Conservation (phyloP, 345 rosid species). For the Trapa bicornis region DNA sequence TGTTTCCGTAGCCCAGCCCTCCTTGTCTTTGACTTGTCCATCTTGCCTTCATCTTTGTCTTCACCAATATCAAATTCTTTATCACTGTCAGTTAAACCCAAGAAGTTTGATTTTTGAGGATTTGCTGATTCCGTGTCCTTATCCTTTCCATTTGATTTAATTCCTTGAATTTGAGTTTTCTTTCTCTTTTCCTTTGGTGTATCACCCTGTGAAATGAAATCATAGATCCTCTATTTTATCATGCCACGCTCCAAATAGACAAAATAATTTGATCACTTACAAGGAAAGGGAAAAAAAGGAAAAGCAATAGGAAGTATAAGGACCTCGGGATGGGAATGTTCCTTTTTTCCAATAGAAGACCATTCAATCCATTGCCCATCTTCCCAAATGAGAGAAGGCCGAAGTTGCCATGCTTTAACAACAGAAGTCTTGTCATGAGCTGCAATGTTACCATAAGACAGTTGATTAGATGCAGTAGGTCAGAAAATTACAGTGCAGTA, state of each 20-base stretch:
- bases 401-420: constrained; percentile 70
- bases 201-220: constrained; percentile 57
- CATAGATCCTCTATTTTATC: not conserved
- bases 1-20: constrained; percentile 16
- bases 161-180: constrained; percentile 33
- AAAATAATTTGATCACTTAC: not conserved
- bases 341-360: constrained; percentile 34
- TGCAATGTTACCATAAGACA: constrained; percentile 20
- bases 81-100: not conserved
- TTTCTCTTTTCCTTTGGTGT: constrained; percentile 70
- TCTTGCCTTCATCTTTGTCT: constrained; percentile 1
- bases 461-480: not conserved
- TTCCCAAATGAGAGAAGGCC: constrained; percentile 79
- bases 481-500: not conserved
- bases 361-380: constrained; percentile 85
- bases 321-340: constrained; percentile 42
- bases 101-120: not conserved
- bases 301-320: constrained; percentile 7
- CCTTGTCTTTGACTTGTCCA: not conserved
- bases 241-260: not conserved
- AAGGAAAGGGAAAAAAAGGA: not conserved
- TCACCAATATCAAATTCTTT: not conserved
- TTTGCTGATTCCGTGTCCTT: constrained; percentile 21
- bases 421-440: constrained; percentile 52
- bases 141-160: constrained; percentile 41